phyloP scores from a whole-genome alignment of 1,284 basidiomycete genomes.

The Austroboletus olivaceoglutinosus region DNA sequence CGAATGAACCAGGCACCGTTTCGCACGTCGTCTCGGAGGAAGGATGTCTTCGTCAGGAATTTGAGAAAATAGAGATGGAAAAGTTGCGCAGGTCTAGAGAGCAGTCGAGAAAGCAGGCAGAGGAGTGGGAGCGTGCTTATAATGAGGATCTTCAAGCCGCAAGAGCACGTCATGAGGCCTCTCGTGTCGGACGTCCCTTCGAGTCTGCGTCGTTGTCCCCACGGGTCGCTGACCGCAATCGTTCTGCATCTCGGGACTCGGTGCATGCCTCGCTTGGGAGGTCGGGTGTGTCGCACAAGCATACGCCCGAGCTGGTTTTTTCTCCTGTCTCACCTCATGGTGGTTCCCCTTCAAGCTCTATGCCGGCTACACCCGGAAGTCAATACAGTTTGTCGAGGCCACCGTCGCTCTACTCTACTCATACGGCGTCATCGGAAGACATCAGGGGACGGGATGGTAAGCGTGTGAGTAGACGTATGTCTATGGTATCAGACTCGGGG shows the following conservation, averaged over 20 bases:
- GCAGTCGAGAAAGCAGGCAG: constrained; percentile 51
- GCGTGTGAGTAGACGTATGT: constrained; percentile 43
- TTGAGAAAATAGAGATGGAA: constrained; percentile 50
- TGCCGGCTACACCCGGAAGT: constrained; percentile 34
- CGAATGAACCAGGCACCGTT: neutral
- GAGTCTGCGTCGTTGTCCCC: constrained; percentile 21
- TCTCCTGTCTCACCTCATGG: constrained; percentile 32
- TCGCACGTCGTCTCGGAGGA: constrained; percentile 36
- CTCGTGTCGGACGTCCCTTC: constrained; percentile 44
- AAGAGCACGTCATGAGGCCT: constrained; percentile 56
- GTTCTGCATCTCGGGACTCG: constrained; percentile 41
- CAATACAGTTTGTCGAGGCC: constrained; percentile 46
- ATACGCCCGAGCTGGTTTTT: constrained; percentile 41
- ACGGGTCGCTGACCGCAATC: constrained; percentile 43
- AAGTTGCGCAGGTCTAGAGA: constrained; percentile 55
- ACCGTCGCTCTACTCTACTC: constrained; percentile 46
- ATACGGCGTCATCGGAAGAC: constrained; percentile 57
- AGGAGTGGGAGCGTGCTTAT: constrained; percentile 55
- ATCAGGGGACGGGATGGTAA: constrained; percentile 41
- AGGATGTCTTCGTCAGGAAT: constrained; percentile 49
- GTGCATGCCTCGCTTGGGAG: constrained; percentile 20
- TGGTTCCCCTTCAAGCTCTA: constrained; percentile 50
- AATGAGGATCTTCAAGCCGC: constrained; percentile 62
- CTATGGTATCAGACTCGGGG: constrained; percentile 40
- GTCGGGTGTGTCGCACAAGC: constrained; percentile 42